These are phyloP conservation scores for Hypoxylon rubiginosum DNA, from an alignment of 2,329 filamentous ascomycete genomes.

Conservation along the genomic window DNA sequence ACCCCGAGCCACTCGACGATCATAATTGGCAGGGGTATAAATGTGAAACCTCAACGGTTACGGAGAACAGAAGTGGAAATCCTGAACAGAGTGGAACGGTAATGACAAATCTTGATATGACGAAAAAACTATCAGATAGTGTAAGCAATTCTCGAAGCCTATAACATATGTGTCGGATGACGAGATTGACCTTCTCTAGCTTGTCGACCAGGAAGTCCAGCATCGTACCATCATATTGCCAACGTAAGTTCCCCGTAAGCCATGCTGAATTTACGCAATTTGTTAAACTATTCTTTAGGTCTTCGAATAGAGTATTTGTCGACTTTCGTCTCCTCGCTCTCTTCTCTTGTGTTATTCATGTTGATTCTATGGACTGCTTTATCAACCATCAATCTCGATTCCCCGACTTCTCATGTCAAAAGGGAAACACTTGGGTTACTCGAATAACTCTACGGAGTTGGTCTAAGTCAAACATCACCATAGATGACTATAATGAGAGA, in stretches of 20 bases:
- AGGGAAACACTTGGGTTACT: constrained; percentile 10
- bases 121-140: constrained; percentile 13
- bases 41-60: background rate
- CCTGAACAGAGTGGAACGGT: too few relatives aligned
- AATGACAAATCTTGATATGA: background rate
- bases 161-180: background rate
- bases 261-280: too few relatives aligned
- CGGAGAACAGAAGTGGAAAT: background rate
- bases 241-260: constrained; percentile 12
- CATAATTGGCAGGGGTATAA: constrained; percentile 15
- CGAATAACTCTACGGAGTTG: constrained; percentile 20
- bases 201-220: constrained; percentile 23
- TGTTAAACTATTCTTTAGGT: background rate
- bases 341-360: constrained; percentile 10
- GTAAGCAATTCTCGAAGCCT: background rate
- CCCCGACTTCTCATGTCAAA: constrained; percentile 22
- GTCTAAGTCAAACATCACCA: background rate
- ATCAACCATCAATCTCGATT: constrained; percentile 4
- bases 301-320: background rate
- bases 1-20: constrained; percentile 3
- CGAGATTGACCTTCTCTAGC: constrained; percentile 7
- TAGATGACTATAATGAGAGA: background rate
- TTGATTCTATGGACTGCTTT: constrained; percentile 7
- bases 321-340: background rate
- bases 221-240: constrained; percentile 15